phyloP scores from a whole-genome alignment of 345 rosid species.

The Salix viminalis region DNA sequence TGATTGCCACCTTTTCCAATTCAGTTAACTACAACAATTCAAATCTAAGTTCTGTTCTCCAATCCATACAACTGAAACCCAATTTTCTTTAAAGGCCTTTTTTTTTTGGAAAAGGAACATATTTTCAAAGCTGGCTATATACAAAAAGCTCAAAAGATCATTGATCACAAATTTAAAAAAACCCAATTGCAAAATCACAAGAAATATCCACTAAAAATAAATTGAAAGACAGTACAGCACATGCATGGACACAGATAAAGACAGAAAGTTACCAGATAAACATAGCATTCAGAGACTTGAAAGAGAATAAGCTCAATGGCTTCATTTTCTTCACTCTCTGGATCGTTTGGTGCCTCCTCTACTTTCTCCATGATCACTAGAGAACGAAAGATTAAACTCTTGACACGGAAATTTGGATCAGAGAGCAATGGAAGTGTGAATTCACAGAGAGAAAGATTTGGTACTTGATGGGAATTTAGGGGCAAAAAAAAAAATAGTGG shows the following conservation, averaged over 20 bases:
- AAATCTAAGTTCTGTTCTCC: background rate
- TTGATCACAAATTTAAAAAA: background rate
- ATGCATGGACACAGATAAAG: background rate
- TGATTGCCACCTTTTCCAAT: background rate
- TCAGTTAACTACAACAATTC: background rate
- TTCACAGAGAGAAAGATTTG: background rate
- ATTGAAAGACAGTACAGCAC: background rate
- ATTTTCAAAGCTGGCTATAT: background rate
- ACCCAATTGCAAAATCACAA: background rate
- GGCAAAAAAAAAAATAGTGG: no score
- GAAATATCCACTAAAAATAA: background rate
- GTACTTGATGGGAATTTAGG: background rate
- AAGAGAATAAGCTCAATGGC: conserved; percentile 46
- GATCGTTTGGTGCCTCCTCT: conserved; percentile 12
- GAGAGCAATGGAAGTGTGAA: background rate
- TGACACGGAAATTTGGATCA: background rate
- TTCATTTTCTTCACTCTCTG: conserved; percentile 50
- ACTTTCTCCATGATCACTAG: conserved; percentile 23
- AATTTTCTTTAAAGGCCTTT: no score
- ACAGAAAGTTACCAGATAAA: conserved; percentile 55
- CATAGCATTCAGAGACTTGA: conserved; percentile 80
- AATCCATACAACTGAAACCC: background rate
- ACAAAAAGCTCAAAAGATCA: background rate
- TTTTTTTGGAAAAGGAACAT: background rate
- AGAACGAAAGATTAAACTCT: background rate